phyloP scores from a whole-genome alignment of 495 filamentous ascomycete species.

The Neurospora sp. region DNA sequence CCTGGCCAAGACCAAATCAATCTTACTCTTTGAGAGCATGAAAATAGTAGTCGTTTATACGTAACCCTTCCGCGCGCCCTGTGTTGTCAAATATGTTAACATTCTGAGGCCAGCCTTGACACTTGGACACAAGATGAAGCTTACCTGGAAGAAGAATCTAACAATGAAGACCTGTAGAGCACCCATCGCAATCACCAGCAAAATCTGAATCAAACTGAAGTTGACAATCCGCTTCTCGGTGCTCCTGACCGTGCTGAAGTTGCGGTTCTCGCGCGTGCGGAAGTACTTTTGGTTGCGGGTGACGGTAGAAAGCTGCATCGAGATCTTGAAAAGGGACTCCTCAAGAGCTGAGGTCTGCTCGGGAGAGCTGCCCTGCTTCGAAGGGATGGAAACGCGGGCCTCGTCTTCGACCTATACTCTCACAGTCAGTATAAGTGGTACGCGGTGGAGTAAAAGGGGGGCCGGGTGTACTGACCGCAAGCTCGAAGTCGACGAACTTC shows the following conservation, averaged over 20 bases:
- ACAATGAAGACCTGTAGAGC: slow-evolving; percentile 97
- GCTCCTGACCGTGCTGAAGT: slow-evolving; percentile 94
- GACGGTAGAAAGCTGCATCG: slow-evolving; percentile 88
- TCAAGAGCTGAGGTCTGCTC: slow-evolving; percentile 89
- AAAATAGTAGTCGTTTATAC: slow-evolving; percentile 29
- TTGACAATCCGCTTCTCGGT: slow-evolving; percentile 95
- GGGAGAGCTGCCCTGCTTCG: slow-evolving; percentile 80
- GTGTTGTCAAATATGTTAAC: slow-evolving; percentile 9
- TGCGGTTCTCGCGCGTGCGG: slow-evolving; percentile 95
- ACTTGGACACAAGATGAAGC: not conserved
- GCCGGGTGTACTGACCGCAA: slow-evolving; percentile 54
- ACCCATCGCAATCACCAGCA: slow-evolving; percentile 93
- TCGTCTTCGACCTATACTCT: slow-evolving; percentile 84
- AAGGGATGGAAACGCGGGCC: slow-evolving; percentile 68
- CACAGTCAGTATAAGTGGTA: not conserved
- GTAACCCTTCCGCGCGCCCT: slow-evolving; percentile 51
- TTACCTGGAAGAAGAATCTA: slow-evolving; percentile 92
- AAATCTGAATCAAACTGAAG: slow-evolving; percentile 86
- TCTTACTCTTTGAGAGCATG: not conserved
- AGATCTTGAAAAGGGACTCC: slow-evolving; percentile 93
- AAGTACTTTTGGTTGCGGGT: slow-evolving; percentile 98
- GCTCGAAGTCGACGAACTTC: slow-evolving; percentile 98
- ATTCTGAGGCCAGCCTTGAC: not conserved
- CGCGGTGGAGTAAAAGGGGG: not conserved
- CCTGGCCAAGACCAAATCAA: slow-evolving; percentile 11